Conservation (phyloP, 768 basidiomycete genomes). For the Royoungia palumana region DNA sequence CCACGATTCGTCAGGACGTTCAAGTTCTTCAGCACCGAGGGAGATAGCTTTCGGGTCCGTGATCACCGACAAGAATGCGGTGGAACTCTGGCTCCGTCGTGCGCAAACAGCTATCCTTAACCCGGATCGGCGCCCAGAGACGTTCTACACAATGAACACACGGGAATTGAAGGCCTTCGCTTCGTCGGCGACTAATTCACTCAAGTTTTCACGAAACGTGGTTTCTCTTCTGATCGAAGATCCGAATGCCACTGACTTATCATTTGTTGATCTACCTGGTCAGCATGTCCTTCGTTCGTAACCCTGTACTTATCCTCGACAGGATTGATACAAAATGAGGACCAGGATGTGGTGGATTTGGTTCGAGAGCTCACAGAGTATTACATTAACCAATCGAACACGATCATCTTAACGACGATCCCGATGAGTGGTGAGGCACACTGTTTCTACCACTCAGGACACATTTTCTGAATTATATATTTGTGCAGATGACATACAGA, state of each 20-base stretch:
- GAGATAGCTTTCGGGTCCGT: constrained; percentile 28
- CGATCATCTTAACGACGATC: constrained; percentile 62
- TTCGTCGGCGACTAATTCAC: constrained; percentile 14
- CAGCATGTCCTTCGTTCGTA: neutral
- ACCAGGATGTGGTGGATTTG: constrained; percentile 37
- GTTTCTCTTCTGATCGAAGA: constrained; percentile 47
- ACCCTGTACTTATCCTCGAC: constrained; percentile 6
- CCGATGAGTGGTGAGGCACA: constrained; percentile 54
- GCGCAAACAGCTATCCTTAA: constrained; percentile 46
- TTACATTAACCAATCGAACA: constrained; percentile 48
- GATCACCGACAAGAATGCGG: constrained; percentile 28
- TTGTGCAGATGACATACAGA: constrained; percentile 62
- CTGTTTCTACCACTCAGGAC: neutral
- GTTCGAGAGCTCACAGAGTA: constrained; percentile 47
- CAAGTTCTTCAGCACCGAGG: constrained; percentile 1
- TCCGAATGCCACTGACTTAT: constrained; percentile 44
- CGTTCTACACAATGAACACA: constrained; percentile 22
- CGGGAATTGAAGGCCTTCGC: constrained; percentile 27
- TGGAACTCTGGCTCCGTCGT: constrained; percentile 43
- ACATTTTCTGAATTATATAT: neutral
- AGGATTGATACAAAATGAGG: constrained; percentile 60
- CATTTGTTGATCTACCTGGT: constrained; percentile 57
- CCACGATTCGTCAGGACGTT: constrained; percentile 28
- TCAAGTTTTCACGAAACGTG: constrained; percentile 48
- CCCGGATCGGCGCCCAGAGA: constrained; percentile 10